Evolutionary conservation across 768 basidiomycete species (phyloP), one percentile per base, ranked within the genome.

Genomic region (Pholiota molesta): DNA sequence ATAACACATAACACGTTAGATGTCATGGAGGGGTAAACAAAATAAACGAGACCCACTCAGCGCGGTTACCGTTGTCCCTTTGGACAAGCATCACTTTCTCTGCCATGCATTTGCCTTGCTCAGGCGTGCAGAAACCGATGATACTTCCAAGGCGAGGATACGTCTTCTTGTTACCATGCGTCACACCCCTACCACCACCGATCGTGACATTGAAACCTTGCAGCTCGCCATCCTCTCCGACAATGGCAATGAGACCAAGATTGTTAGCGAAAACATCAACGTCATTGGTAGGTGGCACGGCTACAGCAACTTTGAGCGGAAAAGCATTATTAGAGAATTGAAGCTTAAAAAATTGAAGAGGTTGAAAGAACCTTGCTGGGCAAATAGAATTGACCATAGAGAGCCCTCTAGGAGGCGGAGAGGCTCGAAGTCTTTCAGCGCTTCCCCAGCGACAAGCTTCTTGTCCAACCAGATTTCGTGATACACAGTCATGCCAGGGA

Each of bases 381-480:
- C 21, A 99, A 83, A 77, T 99, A 99, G 77, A 96, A 96, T 72
- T 94, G 90, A 39, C 97, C 97, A 71, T 99, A 99, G n/a, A 98
- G n/a, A n/a, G n/a, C n/a, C n/a, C n/a, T n/a, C n/a, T n/a, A n/a
- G n/a, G n/a, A n/a, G n/a, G n/a, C n/a, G n/a, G n/a, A n/a, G 76
- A 2, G 97, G 97, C 76, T 99, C 97, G 66, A 94, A 87, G 75
- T 97, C 95, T 72, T 95, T 92, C 62, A 97, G 76, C 5, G 95
- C 95, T 37, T 95, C 95, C 16, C 97, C 97, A 4, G 91, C 94
- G 55, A 99, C 91, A 67, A 95, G 77, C 80, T 97, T 97, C 80
- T 97, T 96, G 79, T 99, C 95, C 45, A 99, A 81, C 97, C 97
- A 99, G 65, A 99, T 99, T 77, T 99, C 97, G 72, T 98, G 94